phyloP scores from a whole-genome alignment of 306 rosid genomes.

The Echinosophora koreensis region DNA sequence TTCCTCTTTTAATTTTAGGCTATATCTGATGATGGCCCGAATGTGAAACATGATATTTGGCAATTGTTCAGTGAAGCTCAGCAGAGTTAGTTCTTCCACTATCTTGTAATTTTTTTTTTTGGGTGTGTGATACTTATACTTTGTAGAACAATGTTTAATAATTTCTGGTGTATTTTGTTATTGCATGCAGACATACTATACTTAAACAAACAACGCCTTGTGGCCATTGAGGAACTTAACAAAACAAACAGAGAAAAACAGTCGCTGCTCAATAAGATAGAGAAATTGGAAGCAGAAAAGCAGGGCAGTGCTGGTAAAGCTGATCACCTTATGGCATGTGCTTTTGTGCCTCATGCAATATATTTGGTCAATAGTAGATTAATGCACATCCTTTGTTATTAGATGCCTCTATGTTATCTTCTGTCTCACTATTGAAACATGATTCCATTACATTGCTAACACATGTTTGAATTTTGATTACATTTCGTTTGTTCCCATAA shows the following conservation, averaged over 20 bases:
- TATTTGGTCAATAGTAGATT: constrained; percentile 36
- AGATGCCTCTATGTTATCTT: constrained; percentile 12
- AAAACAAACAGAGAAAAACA: constrained; percentile 62
- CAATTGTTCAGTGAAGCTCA: constrained; percentile 83
- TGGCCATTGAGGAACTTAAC: constrained; percentile 71
- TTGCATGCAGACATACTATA: constrained; percentile 65
- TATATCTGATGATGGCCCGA: constrained; percentile 49
- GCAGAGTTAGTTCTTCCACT: constrained; percentile 65
- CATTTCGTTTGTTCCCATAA: constrained; percentile 19
- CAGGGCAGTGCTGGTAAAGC: constrained; percentile 59
- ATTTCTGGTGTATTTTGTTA: constrained; percentile 32
- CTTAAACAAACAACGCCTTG: constrained; percentile 70
- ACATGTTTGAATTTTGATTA: not conserved
- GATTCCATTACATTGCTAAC: not conserved
- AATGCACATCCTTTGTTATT: constrained; percentile 13
- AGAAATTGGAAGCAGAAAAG: constrained; percentile 68
- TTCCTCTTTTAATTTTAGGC: constrained; percentile 43
- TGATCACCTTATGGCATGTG: constrained; percentile 31
- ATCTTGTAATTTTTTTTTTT: not conserved
- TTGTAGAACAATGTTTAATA: constrained; percentile 21
- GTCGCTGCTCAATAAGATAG: constrained; percentile 57
- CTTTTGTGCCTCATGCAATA: constrained; percentile 26
- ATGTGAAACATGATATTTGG: constrained; percentile 65
- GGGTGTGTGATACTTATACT: constrained; percentile 11
- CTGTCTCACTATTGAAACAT: not conserved